Evolutionary conservation across 2,329 filamentous ascomycete genomes (phyloP).

Genomic region (Colletotrichum abscissum): DNA sequence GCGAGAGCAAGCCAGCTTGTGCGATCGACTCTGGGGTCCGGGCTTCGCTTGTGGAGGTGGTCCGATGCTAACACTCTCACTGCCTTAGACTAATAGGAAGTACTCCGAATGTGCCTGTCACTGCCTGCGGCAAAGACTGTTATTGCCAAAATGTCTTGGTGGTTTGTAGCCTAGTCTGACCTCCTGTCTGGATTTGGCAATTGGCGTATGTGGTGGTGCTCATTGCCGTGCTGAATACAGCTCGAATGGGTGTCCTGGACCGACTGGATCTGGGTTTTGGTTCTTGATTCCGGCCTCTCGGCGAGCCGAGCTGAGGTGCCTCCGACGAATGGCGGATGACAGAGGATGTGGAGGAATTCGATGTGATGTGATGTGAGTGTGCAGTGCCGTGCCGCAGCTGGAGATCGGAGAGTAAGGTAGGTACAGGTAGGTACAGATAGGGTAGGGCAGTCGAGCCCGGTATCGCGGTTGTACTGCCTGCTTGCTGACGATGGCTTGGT

Average conservation of each 20-base stretch:
- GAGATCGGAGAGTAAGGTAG: constrained; percentile 24
- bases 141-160: background rate
- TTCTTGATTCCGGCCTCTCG: background rate
- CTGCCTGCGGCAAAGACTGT: background rate
- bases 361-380: constrained; percentile 30
- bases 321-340: constrained; percentile 8
- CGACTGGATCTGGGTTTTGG: background rate
- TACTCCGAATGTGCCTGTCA: background rate
- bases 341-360: background rate
- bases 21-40: constrained; percentile 23
- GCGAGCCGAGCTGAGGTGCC: constrained; percentile 2
- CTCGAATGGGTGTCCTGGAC: background rate
- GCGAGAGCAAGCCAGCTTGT: constrained; percentile 16
- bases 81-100: background rate
- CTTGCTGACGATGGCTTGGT: constrained; percentile 1
- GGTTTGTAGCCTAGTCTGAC: background rate
- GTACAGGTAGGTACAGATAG: background rate
- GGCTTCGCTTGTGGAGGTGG: background rate
- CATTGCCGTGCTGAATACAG: background rate
- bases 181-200: background rate
- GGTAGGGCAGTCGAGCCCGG: constrained; percentile 10
- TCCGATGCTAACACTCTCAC: background rate
- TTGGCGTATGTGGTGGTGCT: constrained; percentile 1
- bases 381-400: constrained; percentile 29
- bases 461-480: constrained; percentile 23